A percentile compares a stretch with the other conserved stretches of the same genome.
phyloP scores from a whole-genome alignment of 2,329 filamentous ascomycete genomes.

The Aspergillus sp. region DNA sequence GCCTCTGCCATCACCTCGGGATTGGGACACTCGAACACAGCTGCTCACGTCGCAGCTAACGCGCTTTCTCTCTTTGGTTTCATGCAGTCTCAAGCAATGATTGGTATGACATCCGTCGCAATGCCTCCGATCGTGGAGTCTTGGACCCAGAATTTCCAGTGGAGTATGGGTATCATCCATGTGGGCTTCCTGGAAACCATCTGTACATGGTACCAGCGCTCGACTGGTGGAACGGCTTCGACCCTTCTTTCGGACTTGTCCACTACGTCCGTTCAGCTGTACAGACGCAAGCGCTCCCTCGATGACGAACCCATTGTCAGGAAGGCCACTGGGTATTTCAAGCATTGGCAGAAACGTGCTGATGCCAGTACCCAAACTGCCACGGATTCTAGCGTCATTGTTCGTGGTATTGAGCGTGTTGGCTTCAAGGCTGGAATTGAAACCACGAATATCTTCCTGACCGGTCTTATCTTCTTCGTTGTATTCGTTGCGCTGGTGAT shows the following conservation, averaged over 20 bases:
- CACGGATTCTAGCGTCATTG: slow-evolving; percentile 30
- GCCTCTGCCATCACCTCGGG: slow-evolving; percentile 88
- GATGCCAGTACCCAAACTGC: slow-evolving; percentile 35
- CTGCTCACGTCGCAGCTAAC: slow-evolving; percentile 90
- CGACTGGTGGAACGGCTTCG: slow-evolving; percentile 83
- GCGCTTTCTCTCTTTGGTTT: slow-evolving; percentile 92
- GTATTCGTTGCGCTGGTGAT: slow-evolving; percentile 77
- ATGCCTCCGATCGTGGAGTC: slow-evolving; percentile 85
- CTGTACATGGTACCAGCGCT: slow-evolving; percentile 93
- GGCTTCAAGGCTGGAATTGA: slow-evolving; percentile 85
- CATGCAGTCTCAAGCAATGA: slow-evolving; percentile 90
- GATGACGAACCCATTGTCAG: slow-evolving; percentile 36
- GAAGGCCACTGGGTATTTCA: slow-evolving; percentile 46
- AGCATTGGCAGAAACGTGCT: slow-evolving; percentile 52
- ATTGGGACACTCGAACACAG: slow-evolving; percentile 88
- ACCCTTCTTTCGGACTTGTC: slow-evolving; percentile 73
- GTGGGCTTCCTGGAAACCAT: slow-evolving; percentile 85
- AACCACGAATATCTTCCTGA: slow-evolving; percentile 89
- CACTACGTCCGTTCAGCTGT: slow-evolving; percentile 78
- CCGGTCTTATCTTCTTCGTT: slow-evolving; percentile 84
- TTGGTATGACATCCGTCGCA: slow-evolving; percentile 78
- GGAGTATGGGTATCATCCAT: slow-evolving; percentile 94
- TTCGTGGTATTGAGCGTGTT: slow-evolving; percentile 84
- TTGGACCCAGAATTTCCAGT: slow-evolving; percentile 98
- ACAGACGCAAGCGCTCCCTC: slow-evolving; percentile 61